phyloP scores from a whole-genome alignment of 441 rosid genomes.

The Dalechampia spathulata region DNA sequence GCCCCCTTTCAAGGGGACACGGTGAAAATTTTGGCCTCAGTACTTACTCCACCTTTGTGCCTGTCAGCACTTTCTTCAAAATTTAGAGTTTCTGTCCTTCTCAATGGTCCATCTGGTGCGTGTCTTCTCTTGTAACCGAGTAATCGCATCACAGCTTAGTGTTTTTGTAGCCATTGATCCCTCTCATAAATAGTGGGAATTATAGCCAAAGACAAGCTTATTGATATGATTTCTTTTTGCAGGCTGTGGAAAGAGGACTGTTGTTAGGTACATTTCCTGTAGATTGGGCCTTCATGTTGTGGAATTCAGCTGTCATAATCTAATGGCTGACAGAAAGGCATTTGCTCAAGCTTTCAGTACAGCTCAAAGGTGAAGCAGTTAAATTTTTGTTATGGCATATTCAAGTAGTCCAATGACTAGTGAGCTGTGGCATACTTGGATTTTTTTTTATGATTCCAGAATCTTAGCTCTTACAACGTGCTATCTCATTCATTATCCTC shows the following conservation, averaged over 20 bases:
- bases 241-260: conserved; percentile 95
- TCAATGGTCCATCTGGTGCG: conserved; percentile 69
- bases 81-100: conserved; percentile 81
- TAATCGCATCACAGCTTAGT: conserved; percentile 6
- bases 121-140: conserved; percentile 11
- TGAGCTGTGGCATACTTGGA: neutral
- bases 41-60: conserved; percentile 76
- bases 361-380: conserved; percentile 71
- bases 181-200: neutral
- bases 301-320: conserved; percentile 83
- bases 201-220: conserved; percentile 10
- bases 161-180: neutral
- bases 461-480: neutral
- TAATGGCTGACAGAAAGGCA: conserved; percentile 65
- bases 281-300: conserved; percentile 85
- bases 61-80: conserved; percentile 74
- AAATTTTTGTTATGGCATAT: conserved; percentile 13
- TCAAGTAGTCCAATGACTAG: conserved; percentile 7
- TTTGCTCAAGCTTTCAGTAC: conserved; percentile 77
- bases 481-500: neutral
- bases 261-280: conserved; percentile 66
- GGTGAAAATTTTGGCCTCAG: conserved; percentile 62
- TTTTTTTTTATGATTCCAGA: conserved; percentile 1
- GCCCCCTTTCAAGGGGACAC: conserved; percentile 63
- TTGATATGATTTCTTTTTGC: conserved; percentile 16